A percentile compares a stretch with the other conserved stretches of the same genome.
phyloP scores from a whole-genome alignment of 495 filamentous ascomycete species.

The Aspergillus baeticus region DNA sequence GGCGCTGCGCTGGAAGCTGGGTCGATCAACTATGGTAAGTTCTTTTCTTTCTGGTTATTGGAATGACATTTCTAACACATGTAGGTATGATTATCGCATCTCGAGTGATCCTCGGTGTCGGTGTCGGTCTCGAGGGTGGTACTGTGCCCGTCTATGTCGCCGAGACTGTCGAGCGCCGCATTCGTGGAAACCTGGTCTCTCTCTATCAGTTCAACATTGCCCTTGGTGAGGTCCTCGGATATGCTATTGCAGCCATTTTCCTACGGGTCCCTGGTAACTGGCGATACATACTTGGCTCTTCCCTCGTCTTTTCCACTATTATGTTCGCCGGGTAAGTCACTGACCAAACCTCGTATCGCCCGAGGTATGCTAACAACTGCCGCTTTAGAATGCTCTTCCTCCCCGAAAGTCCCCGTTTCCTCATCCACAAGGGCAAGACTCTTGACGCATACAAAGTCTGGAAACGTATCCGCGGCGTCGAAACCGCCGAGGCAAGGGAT shows the following conservation, averaged over 20 bases:
- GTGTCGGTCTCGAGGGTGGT: constrained; percentile 60
- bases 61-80: background rate
- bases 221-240: constrained; percentile 61
- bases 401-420: constrained; percentile 55
- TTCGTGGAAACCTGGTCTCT: constrained; percentile 61
- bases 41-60: background rate
- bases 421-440: constrained; percentile 52
- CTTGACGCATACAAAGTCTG: constrained; percentile 57
- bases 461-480: constrained; percentile 58
- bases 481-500: constrained; percentile 46
- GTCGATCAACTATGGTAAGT: constrained; percentile 47
- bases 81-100: constrained; percentile 56
- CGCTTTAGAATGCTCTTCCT: constrained; percentile 56
- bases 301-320: constrained; percentile 61
- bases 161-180: constrained; percentile 46
- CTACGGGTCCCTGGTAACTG: constrained; percentile 57
- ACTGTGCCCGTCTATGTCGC: constrained; percentile 60
- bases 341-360: background rate
- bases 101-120: constrained; percentile 58
- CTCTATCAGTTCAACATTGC: constrained; percentile 65
- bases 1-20: constrained; percentile 60
- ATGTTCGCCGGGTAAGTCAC: constrained; percentile 8
- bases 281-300: constrained; percentile 65
- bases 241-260: constrained; percentile 62
- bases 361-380: constrained; percentile 30